phyloP scores from a whole-genome alignment of 257 asterid species.

The Ophiorrhiza pumila region DNA sequence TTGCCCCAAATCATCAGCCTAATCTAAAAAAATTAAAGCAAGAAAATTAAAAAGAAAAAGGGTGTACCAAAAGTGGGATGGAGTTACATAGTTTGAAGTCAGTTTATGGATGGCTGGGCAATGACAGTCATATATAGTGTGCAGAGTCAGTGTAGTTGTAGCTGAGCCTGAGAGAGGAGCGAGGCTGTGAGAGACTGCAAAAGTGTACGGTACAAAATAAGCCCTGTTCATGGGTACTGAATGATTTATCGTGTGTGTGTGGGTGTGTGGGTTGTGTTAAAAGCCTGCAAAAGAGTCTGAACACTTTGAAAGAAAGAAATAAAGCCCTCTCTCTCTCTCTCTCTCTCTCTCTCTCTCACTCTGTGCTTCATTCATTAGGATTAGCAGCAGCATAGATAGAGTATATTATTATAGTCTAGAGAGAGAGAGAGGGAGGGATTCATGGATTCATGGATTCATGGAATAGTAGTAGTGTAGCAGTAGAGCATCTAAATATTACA shows the following conservation, averaged over 20 bases:
- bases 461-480: background rate
- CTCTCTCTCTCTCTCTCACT: background rate
- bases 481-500: constrained; percentile 2
- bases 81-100: constrained; percentile 13
- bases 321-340: background rate
- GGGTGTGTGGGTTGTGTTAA: constrained; percentile 7
- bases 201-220: constrained; percentile 20
- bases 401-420: no score
- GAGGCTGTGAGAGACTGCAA: constrained; percentile 5
- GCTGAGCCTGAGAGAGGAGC: no score
- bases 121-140: constrained; percentile 3
- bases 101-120: constrained; percentile 16
- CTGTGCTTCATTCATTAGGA: background rate
- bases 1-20: background rate
- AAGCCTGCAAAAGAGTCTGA: constrained; percentile 23
- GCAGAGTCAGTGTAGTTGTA: constrained; percentile 7
- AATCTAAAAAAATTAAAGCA: background rate
- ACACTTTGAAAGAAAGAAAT: constrained; percentile 3
- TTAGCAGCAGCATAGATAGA: no score
- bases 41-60: background rate
- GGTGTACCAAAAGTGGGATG: constrained; percentile 11
- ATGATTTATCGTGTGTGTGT: constrained; percentile 7
- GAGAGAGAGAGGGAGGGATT: no score
- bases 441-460: constrained; percentile 8
- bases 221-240: constrained; percentile 11